Conservation (phyloP, 129 eudicot species). For the Flaveria bidentis region DNA sequence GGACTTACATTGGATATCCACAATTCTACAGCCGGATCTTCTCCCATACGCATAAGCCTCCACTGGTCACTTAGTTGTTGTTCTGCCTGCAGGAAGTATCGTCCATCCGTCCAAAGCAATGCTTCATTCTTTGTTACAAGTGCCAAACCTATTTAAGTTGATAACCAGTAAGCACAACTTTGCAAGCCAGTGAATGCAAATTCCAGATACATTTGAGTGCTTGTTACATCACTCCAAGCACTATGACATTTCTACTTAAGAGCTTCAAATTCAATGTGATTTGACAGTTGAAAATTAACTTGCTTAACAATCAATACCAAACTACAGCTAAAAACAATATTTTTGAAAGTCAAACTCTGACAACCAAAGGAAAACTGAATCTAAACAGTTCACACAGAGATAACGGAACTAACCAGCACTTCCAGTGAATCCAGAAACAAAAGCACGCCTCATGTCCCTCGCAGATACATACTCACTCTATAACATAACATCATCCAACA, state of each 20-base stretch:
- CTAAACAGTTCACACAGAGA: neutral
- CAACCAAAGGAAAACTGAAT: too few species aligned
- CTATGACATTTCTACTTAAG: neutral
- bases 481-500: slow-evolving; percentile 24
- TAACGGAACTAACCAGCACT: slow-evolving; percentile 74
- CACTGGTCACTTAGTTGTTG: slow-evolving; percentile 70
- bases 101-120: slow-evolving; percentile 95
- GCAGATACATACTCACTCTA: slow-evolving; percentile 97
- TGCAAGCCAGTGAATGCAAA: slow-evolving; percentile 12
- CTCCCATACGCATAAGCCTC: slow-evolving; percentile 96
- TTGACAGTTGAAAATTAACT: neutral
- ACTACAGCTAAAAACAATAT: neutral
- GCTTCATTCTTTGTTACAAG: slow-evolving; percentile 87
- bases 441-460: slow-evolving; percentile 84
- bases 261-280: neutral
- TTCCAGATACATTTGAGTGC: neutral
- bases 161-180: slow-evolving; percentile 25
- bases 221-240: neutral
- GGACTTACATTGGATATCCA: slow-evolving; percentile 90
- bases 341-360: neutral
- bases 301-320: neutral
- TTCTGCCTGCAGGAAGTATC: slow-evolving; percentile 92
- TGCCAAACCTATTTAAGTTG: slow-evolving; percentile 65
- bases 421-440: slow-evolving; percentile 95
- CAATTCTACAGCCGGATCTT: slow-evolving; percentile 77